Evolutionary conservation across 2,329 filamentous ascomycete genomes (phyloP).

Genomic region (Tolypocladium inflatum): DNA sequence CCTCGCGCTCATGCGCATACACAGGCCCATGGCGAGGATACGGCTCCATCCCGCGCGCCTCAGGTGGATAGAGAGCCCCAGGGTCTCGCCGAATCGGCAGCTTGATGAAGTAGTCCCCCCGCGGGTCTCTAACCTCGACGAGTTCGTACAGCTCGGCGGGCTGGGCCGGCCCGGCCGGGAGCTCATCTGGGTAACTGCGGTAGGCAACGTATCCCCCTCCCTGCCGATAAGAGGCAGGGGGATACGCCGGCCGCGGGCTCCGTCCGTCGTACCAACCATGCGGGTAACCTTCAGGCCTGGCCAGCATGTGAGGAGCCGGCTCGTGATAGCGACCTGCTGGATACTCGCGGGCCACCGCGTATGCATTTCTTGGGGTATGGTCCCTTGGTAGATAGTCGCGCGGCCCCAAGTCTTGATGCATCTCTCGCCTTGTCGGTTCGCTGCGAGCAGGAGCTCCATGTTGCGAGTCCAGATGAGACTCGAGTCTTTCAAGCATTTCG

Average conservation of each 20-base stretch:
- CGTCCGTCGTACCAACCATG: neutral
- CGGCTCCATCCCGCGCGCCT: slow-evolving; percentile 7
- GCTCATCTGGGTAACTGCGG: slow-evolving; percentile 4
- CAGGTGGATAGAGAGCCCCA: slow-evolving; percentile 14
- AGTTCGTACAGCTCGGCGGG: slow-evolving; percentile 30
- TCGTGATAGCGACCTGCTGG: neutral
- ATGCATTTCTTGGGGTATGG: neutral
- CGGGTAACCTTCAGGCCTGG: neutral
- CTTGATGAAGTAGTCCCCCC: slow-evolving; percentile 36
- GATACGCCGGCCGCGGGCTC: neutral
- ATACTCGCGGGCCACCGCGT: neutral
- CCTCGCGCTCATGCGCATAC: neutral
- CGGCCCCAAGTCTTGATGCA: neutral
- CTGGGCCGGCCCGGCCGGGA: neutral
- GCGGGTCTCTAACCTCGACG: slow-evolving; percentile 32
- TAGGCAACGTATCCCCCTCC: slow-evolving; percentile 5
- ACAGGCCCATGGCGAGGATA: slow-evolving; percentile 5
- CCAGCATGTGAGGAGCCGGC: neutral
- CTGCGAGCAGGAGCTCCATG: neutral
- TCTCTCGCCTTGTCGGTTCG: neutral
- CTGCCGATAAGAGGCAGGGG: neutral
- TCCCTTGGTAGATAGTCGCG: neutral
- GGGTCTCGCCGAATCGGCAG: slow-evolving; percentile 26
- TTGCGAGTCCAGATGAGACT: neutral
- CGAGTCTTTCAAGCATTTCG: neutral